Percentiles rank a stretch among this genome's conserved stretches.
Conservation (phyloP, 495 filamentous ascomycete genomes). For the Penicillium turbatum region DNA sequence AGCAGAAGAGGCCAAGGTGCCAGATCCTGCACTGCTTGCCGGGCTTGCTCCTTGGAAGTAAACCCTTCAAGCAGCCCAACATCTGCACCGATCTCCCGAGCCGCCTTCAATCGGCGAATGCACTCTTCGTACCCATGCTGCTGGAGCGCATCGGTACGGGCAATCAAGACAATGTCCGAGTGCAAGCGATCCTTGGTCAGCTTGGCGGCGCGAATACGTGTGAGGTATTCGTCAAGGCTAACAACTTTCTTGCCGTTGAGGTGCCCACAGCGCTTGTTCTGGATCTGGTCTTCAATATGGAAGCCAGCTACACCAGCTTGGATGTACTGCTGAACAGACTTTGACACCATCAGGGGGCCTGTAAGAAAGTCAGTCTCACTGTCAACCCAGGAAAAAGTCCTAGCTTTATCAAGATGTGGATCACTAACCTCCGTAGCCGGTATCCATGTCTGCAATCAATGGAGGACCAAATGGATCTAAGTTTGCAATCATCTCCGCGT, state of each 20-base stretch:
- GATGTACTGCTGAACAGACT: conserved; percentile 60
- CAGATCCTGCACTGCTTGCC: conserved; percentile 49
- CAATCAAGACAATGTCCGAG: conserved; percentile 63
- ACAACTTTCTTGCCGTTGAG: conserved; percentile 61
- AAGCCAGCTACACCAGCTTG: conserved; percentile 65
- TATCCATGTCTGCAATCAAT: conserved; percentile 70
- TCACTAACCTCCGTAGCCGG: conserved; percentile 54
- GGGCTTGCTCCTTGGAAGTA: conserved; percentile 50
- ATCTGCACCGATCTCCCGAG: conserved; percentile 56
- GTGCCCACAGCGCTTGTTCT: conserved; percentile 63
- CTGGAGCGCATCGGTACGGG: conserved; percentile 65
- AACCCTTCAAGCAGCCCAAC: conserved; percentile 64
- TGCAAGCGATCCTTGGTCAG: conserved; percentile 44
- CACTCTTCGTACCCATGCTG: conserved; percentile 59
- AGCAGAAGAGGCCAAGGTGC: conserved; percentile 56
- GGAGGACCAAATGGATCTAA: conserved; percentile 54
- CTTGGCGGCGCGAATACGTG: conserved; percentile 53
- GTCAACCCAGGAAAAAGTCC: not conserved
- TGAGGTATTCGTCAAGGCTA: conserved; percentile 44
- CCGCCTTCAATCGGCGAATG: conserved; percentile 50
- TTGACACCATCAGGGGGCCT: conserved; percentile 59
- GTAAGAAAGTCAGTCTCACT: not conserved
- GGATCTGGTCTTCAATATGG: conserved; percentile 69
- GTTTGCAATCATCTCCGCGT: conserved; percentile 63
- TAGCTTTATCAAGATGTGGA: not conserved